These are phyloP conservation scores for Nyssa sinensis DNA, from an alignment of 148 eudicot species.

Conservation along the genomic window DNA sequence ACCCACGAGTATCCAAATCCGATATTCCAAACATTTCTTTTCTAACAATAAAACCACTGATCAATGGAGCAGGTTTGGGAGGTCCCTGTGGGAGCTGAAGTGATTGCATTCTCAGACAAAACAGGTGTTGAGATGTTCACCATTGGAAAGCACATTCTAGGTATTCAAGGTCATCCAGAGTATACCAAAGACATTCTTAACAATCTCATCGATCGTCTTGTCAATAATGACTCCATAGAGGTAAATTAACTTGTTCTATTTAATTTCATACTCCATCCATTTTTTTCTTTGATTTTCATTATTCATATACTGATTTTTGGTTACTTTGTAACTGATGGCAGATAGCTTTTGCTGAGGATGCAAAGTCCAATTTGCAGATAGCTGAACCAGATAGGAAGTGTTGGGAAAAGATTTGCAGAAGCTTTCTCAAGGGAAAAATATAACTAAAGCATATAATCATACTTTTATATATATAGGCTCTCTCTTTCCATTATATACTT, in stretches of 20 bases:
- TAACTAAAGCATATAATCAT: neutral
- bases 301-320: no score
- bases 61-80: constrained; percentile 39
- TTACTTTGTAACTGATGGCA: constrained; percentile 18
- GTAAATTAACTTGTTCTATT: constrained; percentile 8
- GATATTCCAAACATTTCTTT: no score
- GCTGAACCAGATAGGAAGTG: constrained; percentile 47
- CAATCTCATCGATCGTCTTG: constrained; percentile 25
- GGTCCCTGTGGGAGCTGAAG: constrained; percentile 46
- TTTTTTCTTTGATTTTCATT: neutral
- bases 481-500: no score
- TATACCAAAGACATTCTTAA: no score
- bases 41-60: no score
- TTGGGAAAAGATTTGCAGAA: constrained; percentile 53
- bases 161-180: no score
- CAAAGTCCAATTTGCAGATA: constrained; percentile 28
- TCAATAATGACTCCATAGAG: constrained; percentile 22
- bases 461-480: no score
- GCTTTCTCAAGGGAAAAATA: constrained; percentile 44
- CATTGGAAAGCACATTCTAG: constrained; percentile 21
- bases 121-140: constrained; percentile 63
- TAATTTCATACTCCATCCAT: neutral
- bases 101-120: constrained; percentile 50
- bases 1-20: no score
- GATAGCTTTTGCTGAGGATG: constrained; percentile 44